phyloP scores from a whole-genome alignment of 768 basidiomycete species.

The Amanita thiersii region DNA sequence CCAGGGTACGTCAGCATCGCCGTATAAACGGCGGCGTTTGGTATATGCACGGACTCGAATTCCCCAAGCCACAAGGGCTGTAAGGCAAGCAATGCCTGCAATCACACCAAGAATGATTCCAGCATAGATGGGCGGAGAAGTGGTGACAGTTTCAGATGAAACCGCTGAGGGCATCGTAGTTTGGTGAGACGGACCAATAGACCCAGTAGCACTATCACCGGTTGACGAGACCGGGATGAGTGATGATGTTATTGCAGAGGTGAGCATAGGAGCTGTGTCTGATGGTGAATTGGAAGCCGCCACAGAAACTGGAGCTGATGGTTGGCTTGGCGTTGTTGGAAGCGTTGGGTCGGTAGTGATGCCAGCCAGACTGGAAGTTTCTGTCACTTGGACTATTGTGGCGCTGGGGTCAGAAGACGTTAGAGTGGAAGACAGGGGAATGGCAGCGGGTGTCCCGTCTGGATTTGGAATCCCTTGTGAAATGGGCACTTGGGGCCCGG shows the following conservation, averaged over 20 bases:
- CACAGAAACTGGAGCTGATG: background rate
- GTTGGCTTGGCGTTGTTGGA: conserved; percentile 1
- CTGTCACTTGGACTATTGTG: background rate
- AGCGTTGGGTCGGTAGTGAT: background rate
- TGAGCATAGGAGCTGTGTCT: background rate
- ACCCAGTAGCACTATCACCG: background rate
- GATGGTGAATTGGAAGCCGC: background rate
- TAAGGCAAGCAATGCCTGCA: conserved; percentile 32
- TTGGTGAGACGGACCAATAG: conserved; percentile 3
- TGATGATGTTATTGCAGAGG: background rate
- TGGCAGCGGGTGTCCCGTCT: background rate
- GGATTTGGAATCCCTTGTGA: background rate
- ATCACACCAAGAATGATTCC: conserved; percentile 42
- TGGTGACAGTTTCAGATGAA: conserved; percentile 8
- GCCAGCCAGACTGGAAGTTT: conserved; percentile 2
- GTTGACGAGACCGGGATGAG: background rate
- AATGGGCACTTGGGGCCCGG: background rate
- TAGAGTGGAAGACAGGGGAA: conserved; percentile 1
- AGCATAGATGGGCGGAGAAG: conserved; percentile 38
- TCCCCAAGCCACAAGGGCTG: conserved; percentile 41
- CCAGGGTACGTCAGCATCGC: conserved; percentile 29
- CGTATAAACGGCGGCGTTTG: conserved; percentile 22
- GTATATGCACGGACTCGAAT: conserved; percentile 32
- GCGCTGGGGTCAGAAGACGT: conserved; percentile 1
- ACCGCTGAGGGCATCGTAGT: conserved; percentile 4